Base-by-base conservation (phyloP, 1,284 basidiomycete species). In the Naganishia cerealis region DNA sequence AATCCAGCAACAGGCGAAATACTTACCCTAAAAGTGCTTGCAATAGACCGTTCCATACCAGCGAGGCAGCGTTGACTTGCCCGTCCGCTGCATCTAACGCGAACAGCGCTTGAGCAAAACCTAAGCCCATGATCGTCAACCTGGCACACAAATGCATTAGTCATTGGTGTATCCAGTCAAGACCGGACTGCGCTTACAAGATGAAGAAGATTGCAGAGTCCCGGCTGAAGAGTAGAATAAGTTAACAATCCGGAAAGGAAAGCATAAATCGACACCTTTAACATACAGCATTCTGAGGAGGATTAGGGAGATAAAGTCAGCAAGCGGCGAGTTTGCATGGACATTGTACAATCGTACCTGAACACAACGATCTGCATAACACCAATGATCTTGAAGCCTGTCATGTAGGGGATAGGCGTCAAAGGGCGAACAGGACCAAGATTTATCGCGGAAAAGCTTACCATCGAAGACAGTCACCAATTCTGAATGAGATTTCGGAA, bases 31-130 rank as follows among this genome's bases (percentile, higher is more conserved):
- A 81, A 24, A 96, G 78, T 16, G 90, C 87, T 82, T 94, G 91
- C 9, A 94, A 81, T 16, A 97, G 82, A 6, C 87, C 81, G 76
- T 95, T 87, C 58, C 91, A 73, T 39, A 94, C 85, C 84, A 90
- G 71, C 8, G 71, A 73, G 15, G 75, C 80, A 38, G 85, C 82
- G 67, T 90, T 88, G 0, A 84, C 84, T 48, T 86, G 83, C 21
- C 92, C 92, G 79, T 96, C 93, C 2, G 93, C 92, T 39, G 90
- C 91, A 75, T 96, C 93, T 36, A 96, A 83, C 0, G 94, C 93
- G 75, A 90, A 57, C 48, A 71, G 42, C 1, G 87, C 90, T 79
- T 94, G 93, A 21, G 85, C 84, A 76, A 96, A 96, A 0, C 94
- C 94, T 46, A 92, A 78, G 9, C 86, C 90, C 66, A 95, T 85